These are phyloP conservation scores for Hypoxylon sp. DNA, from an alignment of 2,329 filamentous ascomycete species.

Conservation along the genomic window DNA sequence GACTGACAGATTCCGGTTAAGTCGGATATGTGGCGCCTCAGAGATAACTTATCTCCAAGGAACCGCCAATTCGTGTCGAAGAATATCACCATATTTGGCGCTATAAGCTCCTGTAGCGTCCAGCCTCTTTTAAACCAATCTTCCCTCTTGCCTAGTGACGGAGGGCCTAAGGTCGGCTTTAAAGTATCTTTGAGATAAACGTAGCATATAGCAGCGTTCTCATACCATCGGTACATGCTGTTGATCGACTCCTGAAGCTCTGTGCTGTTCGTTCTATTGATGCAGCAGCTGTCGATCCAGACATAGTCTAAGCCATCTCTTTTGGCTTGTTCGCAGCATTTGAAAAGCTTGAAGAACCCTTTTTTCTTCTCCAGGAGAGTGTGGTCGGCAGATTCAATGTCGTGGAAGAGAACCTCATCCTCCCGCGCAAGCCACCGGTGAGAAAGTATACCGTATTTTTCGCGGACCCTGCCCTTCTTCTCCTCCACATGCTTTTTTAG, in stretches of 20 bases:
- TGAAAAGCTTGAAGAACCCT: constrained; percentile 5
- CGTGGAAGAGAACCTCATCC: constrained; percentile 14
- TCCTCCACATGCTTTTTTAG: constrained; percentile 20
- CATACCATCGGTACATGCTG: constrained; percentile 26
- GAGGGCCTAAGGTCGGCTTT: neutral
- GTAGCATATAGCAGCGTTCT: constrained; percentile 14
- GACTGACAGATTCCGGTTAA: neutral
- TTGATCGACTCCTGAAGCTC: constrained; percentile 28
- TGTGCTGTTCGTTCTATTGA: constrained; percentile 10
- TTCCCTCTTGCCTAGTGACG: neutral
- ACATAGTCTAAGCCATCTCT: constrained; percentile 9
- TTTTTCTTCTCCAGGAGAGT: neutral
- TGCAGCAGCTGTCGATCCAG: constrained; percentile 24
- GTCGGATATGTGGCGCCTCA: neutral
- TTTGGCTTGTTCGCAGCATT: constrained; percentile 13
- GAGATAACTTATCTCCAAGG: neutral
- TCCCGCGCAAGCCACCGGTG: constrained; percentile 18
- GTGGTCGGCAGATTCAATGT: constrained; percentile 7
- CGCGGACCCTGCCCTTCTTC: constrained; percentile 4
- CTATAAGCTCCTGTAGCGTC: constrained; percentile 24
- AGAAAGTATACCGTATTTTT: constrained; percentile 20
- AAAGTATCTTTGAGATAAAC: constrained; percentile 18
- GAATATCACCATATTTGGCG: constrained; percentile 4
- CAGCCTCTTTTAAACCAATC: constrained; percentile 24
- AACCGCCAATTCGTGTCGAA: neutral